A percentile compares a stretch with the other conserved stretches of the same genome.
Conservation (phyloP, 352 stramenopile genomes). For the Aphanomyces invadans region DNA sequence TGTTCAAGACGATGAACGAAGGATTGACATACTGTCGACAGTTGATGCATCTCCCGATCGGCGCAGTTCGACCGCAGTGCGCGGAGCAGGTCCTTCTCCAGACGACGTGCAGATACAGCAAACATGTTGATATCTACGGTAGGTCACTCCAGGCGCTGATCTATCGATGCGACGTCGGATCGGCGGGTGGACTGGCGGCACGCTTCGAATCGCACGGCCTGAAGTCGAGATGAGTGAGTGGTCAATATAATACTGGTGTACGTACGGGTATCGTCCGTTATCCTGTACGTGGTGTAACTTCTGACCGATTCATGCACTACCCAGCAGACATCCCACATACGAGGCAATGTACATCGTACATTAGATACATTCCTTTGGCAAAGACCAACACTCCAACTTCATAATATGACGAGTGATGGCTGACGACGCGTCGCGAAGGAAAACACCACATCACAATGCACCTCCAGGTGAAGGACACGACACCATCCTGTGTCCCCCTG, state of each 20-base stretch:
- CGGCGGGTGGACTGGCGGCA: background rate
- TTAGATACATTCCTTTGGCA: conserved; percentile 8
- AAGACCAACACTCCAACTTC: background rate
- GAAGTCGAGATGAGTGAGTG: conserved; percentile 14
- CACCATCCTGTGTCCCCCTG: too few species aligned
- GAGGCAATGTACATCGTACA: too few species aligned
- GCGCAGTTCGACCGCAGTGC: conserved; percentile 47
- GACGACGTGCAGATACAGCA: conserved; percentile 45
- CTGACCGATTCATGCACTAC: too few species aligned
- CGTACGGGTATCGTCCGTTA: background rate
- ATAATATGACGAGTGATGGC: too few species aligned
- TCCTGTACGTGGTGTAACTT: background rate
- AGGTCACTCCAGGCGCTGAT: background rate
- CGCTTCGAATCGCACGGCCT: too few species aligned
- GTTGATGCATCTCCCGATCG: conserved; percentile 51
- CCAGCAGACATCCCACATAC: too few species aligned
- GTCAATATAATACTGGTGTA: background rate
- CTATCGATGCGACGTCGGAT: background rate
- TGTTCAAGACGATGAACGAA: too few species aligned
- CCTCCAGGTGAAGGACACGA: too few species aligned
- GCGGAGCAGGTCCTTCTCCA: conserved; percentile 48
- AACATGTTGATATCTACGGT: background rate
- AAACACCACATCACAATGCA: background rate
- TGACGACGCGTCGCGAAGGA: too few species aligned
- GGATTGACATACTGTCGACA: conserved; percentile 52